phyloP scores from a whole-genome alignment of 148 eudicot genomes.

The Arbutus unedo region DNA sequence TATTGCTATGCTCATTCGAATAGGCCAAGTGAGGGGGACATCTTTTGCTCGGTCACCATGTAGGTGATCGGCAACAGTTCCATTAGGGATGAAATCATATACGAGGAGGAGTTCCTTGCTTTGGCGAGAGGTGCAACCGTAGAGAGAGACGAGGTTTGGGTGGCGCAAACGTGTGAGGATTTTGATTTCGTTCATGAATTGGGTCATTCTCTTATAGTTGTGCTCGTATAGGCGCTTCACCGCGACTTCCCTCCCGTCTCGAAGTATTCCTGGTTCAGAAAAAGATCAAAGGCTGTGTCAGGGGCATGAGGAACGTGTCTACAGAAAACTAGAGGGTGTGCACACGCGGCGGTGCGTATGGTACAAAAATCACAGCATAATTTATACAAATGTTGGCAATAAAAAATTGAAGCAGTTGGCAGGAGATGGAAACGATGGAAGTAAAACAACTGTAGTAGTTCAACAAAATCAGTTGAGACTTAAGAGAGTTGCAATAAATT shows the following conservation, averaged over 20 bases:
- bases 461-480: background rate
- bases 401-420: background rate
- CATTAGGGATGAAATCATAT: conserved; percentile 53
- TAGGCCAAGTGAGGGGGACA: conserved; percentile 36
- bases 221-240: conserved; percentile 51
- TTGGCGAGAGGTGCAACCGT: conserved; percentile 56
- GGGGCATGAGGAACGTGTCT: background rate
- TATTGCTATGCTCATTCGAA: conserved; percentile 49
- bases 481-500: background rate
- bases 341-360: background rate
- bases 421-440: background rate
- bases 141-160: conserved; percentile 47
- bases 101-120: conserved; percentile 55
- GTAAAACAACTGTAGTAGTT: background rate
- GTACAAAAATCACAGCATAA: background rate
- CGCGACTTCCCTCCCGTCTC: conserved; percentile 56
- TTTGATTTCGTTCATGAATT: conserved; percentile 52
- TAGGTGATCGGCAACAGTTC: conserved; percentile 60
- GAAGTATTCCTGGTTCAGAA: conserved; percentile 37
- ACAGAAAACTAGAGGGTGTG: background rate
- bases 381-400: background rate
- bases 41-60: conserved; percentile 32
- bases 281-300: background rate
- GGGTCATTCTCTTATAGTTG: conserved; percentile 40
- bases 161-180: conserved; percentile 48